phyloP scores from a whole-genome alignment of 2,329 filamentous ascomycete genomes.

The Rhynchosporium secalis region DNA sequence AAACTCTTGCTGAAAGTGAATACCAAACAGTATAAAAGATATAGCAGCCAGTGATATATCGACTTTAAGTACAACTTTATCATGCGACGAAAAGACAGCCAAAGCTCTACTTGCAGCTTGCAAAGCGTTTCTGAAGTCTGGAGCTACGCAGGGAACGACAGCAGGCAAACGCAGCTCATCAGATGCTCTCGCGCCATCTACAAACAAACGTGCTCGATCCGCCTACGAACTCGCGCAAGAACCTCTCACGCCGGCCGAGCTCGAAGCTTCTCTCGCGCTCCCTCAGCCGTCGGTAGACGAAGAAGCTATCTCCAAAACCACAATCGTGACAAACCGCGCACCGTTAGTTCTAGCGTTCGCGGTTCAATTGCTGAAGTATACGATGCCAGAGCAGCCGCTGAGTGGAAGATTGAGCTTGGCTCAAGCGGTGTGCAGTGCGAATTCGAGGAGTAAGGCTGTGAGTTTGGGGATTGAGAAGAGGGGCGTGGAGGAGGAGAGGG shows the following conservation, averaged over 20 bases:
- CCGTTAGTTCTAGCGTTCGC: conserved; percentile 81
- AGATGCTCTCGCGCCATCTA: conserved; percentile 17
- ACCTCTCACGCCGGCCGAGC: conserved; percentile 50
- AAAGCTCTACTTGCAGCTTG: conserved; percentile 38
- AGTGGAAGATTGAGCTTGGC: conserved; percentile 82
- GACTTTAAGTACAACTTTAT: conserved; percentile 30
- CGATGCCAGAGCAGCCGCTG: conserved; percentile 81
- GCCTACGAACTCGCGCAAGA: conserved; percentile 35
- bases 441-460: conserved; percentile 74
- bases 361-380: conserved; percentile 70
- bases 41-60: conserved; percentile 34
- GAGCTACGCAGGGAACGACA: conserved; percentile 8
- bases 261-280: conserved; percentile 63
- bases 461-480: conserved; percentile 71
- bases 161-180: conserved; percentile 31
- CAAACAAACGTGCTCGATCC: conserved; percentile 34
- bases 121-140: conserved; percentile 32
- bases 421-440: conserved; percentile 80
- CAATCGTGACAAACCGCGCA: conserved; percentile 74
- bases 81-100: conserved; percentile 36
- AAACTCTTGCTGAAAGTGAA: neutral
- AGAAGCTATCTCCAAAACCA: conserved; percentile 56
- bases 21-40: conserved; percentile 33
- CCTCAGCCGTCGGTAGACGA: conserved; percentile 57
- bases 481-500: conserved; percentile 59